Conservation (phyloP, 176 grass and related monocot genomes). For the Musa acuminata region DNA sequence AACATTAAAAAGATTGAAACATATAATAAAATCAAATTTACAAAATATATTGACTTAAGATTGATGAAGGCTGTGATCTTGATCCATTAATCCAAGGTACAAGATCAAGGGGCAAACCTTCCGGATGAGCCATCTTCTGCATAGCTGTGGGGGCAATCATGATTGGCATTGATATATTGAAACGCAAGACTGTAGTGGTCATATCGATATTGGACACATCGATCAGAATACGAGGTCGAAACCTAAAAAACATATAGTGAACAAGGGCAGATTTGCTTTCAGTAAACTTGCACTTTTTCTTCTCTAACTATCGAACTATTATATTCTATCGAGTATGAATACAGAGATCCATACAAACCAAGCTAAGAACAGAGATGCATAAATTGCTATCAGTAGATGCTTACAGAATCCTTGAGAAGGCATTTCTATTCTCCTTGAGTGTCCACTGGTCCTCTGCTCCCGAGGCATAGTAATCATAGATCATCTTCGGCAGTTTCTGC, state of each 20-base stretch:
- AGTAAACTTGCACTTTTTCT: too few species aligned
- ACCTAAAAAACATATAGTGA: constrained; percentile 42
- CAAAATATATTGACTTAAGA: not conserved
- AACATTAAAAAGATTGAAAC: too few species aligned
- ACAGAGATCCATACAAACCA: too few species aligned
- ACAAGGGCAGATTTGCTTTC: too few species aligned
- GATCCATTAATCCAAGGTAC: not conserved
- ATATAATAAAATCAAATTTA: too few species aligned
- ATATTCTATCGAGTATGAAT: too few species aligned
- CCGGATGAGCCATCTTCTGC: constrained; percentile 98
- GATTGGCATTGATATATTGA: constrained; percentile 85
- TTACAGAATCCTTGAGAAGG: constrained; percentile 95
- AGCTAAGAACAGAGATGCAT: too few species aligned
- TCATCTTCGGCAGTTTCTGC: constrained; percentile 84
- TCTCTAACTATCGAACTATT: too few species aligned
- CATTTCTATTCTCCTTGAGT: constrained; percentile 77
- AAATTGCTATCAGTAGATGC: constrained; percentile 12
- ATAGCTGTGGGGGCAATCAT: constrained; percentile 91
- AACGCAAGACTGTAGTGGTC: constrained; percentile 56
- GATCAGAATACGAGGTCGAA: constrained; percentile 68
- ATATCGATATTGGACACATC: constrained; percentile 68
- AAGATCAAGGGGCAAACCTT: constrained; percentile 28
- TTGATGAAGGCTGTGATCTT: not conserved
- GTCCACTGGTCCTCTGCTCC: constrained; percentile 97
- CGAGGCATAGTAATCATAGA: constrained; percentile 86